Base-by-base conservation (phyloP, 2,329 filamentous ascomycete species). In the Ophiostoma tasmaniense region DNA sequence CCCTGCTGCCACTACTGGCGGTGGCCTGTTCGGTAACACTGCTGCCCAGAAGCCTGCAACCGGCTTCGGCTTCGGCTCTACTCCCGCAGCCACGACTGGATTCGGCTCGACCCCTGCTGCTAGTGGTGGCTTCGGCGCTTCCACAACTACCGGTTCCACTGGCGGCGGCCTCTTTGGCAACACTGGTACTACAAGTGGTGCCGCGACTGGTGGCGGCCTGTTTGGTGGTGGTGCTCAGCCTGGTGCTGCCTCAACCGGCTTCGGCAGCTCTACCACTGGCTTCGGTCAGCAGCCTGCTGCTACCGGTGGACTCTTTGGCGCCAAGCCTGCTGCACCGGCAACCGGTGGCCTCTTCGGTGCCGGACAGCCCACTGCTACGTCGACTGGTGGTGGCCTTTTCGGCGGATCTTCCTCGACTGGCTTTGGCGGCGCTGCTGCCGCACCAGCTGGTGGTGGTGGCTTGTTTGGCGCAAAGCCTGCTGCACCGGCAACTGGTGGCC, bases 111-210 rank as follows among this genome's bases (percentile, higher is more conserved):
- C 39, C 30, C 25, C 50, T 35, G 25, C 33, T 37, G 68, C 72
- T 13, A 75, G 74, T 17, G 74, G 76, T 39, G 78, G 77, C 73
- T 72, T 68, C 67, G 72, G 42, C 45, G 28, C 69, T 2, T 50
- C 68, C 1, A 39, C 67, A 10, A 17, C 70, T 2, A 52, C 71
- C 1, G 67, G 61, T 22, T 68, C 70, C 3, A 65, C 69, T 2
- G 69, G 69, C 2, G 70, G 71, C 28, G 78, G 78, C 13, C 74
- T 84, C 1, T 84, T 84, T 67, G 78, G 79, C 17, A 81, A 83
- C 71, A 80, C 81, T 14, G 74, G 76, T 62, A 73, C 76, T 37
- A 75, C 69, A 70, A 76, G 50, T 2, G 42, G 30, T 28, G 30
- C 66, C 4, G 0, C 66, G 3, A 67, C 68, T 2, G 66, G 37